Base-by-base conservation (phyloP, 2,329 filamentous ascomycete genomes). In the Colletotrichum chrysophilum region DNA sequence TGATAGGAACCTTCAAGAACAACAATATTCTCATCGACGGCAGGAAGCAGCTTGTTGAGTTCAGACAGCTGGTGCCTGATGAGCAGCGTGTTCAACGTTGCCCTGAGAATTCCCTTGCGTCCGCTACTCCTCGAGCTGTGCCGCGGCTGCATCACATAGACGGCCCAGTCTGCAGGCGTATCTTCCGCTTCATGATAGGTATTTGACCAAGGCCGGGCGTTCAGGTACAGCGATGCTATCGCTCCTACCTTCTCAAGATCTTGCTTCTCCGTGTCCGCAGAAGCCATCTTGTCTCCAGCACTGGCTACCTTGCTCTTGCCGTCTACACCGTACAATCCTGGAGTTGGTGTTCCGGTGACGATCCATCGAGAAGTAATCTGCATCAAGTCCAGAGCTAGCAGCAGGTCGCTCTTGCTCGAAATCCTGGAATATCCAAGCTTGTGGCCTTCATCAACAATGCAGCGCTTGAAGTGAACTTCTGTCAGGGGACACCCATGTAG, bases 361-460 rank as follows among this genome's bases (percentile, higher is more conserved):
- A 98, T 92, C 96, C 96, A 98, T 12, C 94, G 91, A 21, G 95
- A 91, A 62, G 95, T 93, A 18, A 95, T 86, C 13, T 89, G 85
- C n/a, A 94, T 82, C 14, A 82, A 82, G 21, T 92, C 88, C 2
- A 93, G 82, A 3, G 88, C 86, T 4, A 86, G 81, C 24, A 91
- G 85, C 7, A 92, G 80, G 55, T 89, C 87, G 60, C 92, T 95
- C 78, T 88, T 91, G 67, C 87, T 87, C 12, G 87, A 86, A 7
- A 84, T 83, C 4, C 85, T 89, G 1, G 90, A 91, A 48, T 94
- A 93, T 0, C 95, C 95, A 74, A 98, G 93, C 75, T 91, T 94
- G 82, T 98, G 96, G 0, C 96, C 96, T 87, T 98, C 96, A 78
- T 98, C 96, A 21, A 98, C 94, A 61, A 98, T 96, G 62, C 97